Conservation (phyloP, 805 yeast genomes). For the Kuraishia piskuri region DNA sequence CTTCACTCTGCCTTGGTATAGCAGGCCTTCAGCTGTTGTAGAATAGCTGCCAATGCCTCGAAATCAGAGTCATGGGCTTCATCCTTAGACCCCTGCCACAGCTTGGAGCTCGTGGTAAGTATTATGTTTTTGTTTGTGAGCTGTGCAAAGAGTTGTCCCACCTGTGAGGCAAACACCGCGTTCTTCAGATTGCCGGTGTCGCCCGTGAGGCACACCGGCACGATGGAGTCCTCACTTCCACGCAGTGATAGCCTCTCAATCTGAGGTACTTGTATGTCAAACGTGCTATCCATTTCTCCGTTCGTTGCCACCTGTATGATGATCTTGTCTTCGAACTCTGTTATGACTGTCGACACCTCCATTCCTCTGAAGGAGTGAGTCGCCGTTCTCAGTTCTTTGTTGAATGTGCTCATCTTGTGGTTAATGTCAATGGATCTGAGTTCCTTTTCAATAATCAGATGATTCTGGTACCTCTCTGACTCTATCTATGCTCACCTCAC, state of each 20-base stretch:
- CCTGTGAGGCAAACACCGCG: constrained; percentile 37
- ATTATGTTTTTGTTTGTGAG: constrained; percentile 29
- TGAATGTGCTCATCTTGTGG: neutral
- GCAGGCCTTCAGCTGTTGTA: constrained; percentile 18
- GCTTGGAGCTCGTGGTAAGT: constrained; percentile 35
- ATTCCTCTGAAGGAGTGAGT: neutral
- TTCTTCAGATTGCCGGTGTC: constrained; percentile 36
- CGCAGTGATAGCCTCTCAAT: neutral
- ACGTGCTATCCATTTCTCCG: constrained; percentile 40
- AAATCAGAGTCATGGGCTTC: constrained; percentile 29
- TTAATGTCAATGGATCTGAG: too few species aligned
- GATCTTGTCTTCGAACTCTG: constrained; percentile 29
- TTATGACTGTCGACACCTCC: constrained; percentile 4
- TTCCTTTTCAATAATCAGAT: too few species aligned
- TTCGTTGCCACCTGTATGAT: constrained; percentile 30
- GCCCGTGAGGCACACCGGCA: constrained; percentile 31
- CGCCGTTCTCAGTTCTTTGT: neutral
- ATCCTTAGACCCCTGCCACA: constrained; percentile 26
- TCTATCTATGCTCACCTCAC: too few species aligned
- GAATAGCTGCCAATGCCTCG: constrained; percentile 27
- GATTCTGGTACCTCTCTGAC: too few species aligned
- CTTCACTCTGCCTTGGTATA: too few species aligned
- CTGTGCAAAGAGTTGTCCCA: constrained; percentile 32
- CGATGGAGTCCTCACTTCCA: constrained; percentile 3
- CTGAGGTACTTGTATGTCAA: neutral